phyloP scores from a whole-genome alignment of 495 filamentous ascomycete species.

The Aspergillus nidulans region DNA sequence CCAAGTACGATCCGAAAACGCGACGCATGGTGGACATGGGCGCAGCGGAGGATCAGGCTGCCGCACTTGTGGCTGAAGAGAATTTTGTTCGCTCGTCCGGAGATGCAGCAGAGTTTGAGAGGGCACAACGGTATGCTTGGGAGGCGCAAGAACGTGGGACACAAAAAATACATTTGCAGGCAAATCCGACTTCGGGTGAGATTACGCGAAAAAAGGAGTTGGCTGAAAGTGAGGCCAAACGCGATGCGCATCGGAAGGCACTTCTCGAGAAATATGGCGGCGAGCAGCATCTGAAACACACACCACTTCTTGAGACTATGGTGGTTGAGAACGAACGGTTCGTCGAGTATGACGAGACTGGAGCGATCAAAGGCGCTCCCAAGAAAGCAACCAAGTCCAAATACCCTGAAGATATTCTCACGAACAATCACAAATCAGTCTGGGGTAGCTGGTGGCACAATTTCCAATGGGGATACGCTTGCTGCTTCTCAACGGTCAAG shows the following conservation, averaged over 20 bases:
- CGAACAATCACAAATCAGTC: constrained; percentile 87
- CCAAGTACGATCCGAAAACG: constrained; percentile 97
- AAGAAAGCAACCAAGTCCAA: constrained; percentile 75
- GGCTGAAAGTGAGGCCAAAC: constrained; percentile 65
- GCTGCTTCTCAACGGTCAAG: constrained; percentile 88
- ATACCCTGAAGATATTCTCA: constrained; percentile 80
- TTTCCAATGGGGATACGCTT: constrained; percentile 96
- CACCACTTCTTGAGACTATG: constrained; percentile 57
- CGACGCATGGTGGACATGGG: constrained; percentile 89
- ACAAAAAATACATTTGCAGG: constrained; percentile 82
- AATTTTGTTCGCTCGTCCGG: constrained; percentile 87
- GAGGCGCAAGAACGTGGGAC: constrained; percentile 80
- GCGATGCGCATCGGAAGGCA: constrained; percentile 60
- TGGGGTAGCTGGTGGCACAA: constrained; percentile 98
- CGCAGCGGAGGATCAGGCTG: constrained; percentile 74
- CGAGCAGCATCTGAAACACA: constrained; percentile 58
- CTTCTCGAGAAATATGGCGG: constrained; percentile 84
- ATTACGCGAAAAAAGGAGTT: constrained; percentile 72
- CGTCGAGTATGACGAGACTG: constrained; percentile 89
- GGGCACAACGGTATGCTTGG: constrained; percentile 87
- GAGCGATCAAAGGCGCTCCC: constrained; percentile 82
- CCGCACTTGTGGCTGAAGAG: constrained; percentile 88
- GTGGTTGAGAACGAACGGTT: constrained; percentile 82
- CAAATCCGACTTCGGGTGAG: constrained; percentile 92
- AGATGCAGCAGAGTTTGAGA: constrained; percentile 92